Evolutionary conservation across 768 basidiomycete species (phyloP), one percentile per base, ranked within the genome.

Genomic region (Suillus fuscotomentosus): DNA sequence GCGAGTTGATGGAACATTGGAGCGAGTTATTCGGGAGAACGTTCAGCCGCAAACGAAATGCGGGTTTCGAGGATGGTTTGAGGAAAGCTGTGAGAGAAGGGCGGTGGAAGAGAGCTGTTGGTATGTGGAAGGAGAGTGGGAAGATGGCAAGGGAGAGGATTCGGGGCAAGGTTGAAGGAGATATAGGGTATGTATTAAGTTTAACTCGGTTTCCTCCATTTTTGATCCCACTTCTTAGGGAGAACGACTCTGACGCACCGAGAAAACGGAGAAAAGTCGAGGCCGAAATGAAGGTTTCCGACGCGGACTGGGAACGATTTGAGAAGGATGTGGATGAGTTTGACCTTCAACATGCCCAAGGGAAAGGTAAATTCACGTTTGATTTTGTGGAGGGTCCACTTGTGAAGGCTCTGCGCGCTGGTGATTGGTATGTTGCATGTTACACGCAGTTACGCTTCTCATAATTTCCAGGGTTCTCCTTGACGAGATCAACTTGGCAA

Each of bases 401-500:
- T n/a, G 87, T 97, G 27, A 92, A 89, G 69, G 97, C 97, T 3
- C 76, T 99, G 63, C 84, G 90, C 36, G 83, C 83, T 54, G 97
- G 97, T 6, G 87, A 97, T 73, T 99, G 97, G 97, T 97, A 70
- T 70, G 91, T 79, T 53, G 67, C 10, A 9, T 20, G 47, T 3
- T 60, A 43, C 31, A 34, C 11, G 5, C 51, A 3, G 17, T 13
- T 6, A 11, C 24, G 17, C 10, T 14, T 59, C 27, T 59, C 17
- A 2, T 10, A 11, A 20, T 11, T 15, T 2, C 41, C 64, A 97
- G 95, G 95, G 84, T 99, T 43, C 81, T 99, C 24, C 86, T 99
- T 6, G 97, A 99, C 68, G 97, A 99, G 76, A 89, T 99, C 72
- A 99, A 99, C 72, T 80, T 99, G 31, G 95, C 97, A 2, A 94